Base-by-base conservation (phyloP, 2,329 filamentous ascomycete genomes). In the Thielaviopsis populi region DNA sequence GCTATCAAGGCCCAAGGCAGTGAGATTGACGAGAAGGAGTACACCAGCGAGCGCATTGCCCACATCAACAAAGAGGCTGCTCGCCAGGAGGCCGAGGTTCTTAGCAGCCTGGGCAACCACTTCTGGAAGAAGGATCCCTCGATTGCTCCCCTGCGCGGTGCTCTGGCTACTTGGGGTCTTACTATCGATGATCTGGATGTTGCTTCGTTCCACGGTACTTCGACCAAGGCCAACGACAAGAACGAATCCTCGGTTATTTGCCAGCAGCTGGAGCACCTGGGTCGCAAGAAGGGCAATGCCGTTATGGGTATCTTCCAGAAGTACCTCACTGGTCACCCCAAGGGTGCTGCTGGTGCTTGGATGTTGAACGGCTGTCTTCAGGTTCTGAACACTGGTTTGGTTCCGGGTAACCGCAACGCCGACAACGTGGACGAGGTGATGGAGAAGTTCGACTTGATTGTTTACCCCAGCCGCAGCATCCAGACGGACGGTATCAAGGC, bases 301-400 rank as follows among this genome's bases (percentile, higher is more conserved):
- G 80, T 99, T 15, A 77, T 97, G 68, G 94, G 91, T 79, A 91
- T 99, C 74, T 99, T 97, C 88, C 94, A 99, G 78, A 99, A 99
- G 78, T 97, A 95, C 75, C 85, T 99, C 67, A 99, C 95, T 63
- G 94, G 94, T 75, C 94, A 99, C 74, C 94, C 94, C 71, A 99
- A 99, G 85, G 94, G 94, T 86, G 92, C 94, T 71, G 94, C 94
- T 66, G 94, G 94, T 80, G 94, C 92, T 59, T 99, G 94, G 91
- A 99, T 99, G 94, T 86, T 99, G 83, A 99, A 99, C 80, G 94
- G 94, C 69, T 94, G 89, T 74, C 79, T 99, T 74, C 94, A 99
- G 75, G 90, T 96, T 56, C 83, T 99, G 70, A 95, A 97, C 80
- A 87, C 83, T 61, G 94, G 94, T 72, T 80, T 99, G 60, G 92